Conservation (phyloP, 2,329 filamentous ascomycete genomes). For the Biscogniauxia mediterranea region DNA sequence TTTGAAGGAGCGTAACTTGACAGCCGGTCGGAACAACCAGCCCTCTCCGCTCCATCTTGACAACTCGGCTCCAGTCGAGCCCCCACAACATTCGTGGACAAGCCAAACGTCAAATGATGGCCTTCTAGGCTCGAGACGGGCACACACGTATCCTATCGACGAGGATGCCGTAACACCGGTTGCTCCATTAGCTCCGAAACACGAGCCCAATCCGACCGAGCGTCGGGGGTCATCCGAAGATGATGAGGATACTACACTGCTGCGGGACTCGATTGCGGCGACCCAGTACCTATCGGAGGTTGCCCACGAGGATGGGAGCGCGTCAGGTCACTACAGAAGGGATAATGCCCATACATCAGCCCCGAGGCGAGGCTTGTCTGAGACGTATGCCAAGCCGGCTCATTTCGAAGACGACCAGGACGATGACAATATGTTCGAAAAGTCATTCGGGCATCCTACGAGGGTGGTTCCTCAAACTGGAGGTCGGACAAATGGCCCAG, state of each 20-base stretch:
- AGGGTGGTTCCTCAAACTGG: slow-evolving; percentile 36
- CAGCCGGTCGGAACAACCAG: slow-evolving; percentile 44
- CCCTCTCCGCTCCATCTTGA: slow-evolving; percentile 50
- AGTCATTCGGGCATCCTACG: slow-evolving; percentile 39
- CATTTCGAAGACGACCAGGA: slow-evolving; percentile 36
- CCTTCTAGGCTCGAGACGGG: slow-evolving; percentile 41
- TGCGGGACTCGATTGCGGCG: slow-evolving; percentile 52
- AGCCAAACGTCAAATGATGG: slow-evolving; percentile 52
- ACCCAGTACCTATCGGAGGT: slow-evolving; percentile 43
- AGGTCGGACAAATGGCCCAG: slow-evolving; percentile 34
- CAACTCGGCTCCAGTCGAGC: slow-evolving; percentile 43
- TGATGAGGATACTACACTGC: slow-evolving; percentile 52
- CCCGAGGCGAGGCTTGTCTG: slow-evolving; percentile 29
- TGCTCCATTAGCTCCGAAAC: slow-evolving; percentile 30
- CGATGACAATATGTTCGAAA: slow-evolving; percentile 58
- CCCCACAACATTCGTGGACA: slow-evolving; percentile 49
- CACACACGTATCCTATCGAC: slow-evolving; percentile 31
- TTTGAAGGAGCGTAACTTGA: slow-evolving; percentile 46
- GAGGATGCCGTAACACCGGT: slow-evolving; percentile 34
- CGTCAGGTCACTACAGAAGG: slow-evolving; percentile 36
- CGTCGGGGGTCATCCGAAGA: slow-evolving; percentile 37
- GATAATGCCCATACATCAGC: slow-evolving; percentile 38
- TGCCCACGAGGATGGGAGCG: slow-evolving; percentile 18
- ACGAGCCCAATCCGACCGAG: slow-evolving; percentile 26
- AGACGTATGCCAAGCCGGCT: slow-evolving; percentile 32